Base-by-base conservation (phyloP, 164 flowering plant species). In the Paratinospora sagittata region DNA sequence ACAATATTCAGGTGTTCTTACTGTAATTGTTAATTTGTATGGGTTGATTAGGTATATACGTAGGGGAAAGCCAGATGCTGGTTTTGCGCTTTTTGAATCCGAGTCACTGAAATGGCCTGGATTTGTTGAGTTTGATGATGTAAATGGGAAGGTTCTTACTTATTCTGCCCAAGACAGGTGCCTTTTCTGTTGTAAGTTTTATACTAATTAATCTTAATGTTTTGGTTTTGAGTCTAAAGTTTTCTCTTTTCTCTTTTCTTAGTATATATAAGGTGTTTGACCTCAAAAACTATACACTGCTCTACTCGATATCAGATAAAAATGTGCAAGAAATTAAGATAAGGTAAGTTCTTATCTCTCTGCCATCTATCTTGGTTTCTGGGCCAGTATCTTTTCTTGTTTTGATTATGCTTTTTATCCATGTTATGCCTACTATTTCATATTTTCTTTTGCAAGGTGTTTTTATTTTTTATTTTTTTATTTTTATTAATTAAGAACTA, bases 301-400 rank as follows among this genome's bases (percentile, higher is more conserved):
- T 96, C 75, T 96, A 96, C 77, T 96, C 97, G 26, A 89, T 96
- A 77, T 87, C 97, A 1, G 98, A 96, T 75, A 88, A 86, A 77
- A 74, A 93, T 85, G 93, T 96, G 19, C 92, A 93, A 77, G 99
- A 96, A 80, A 96, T 96, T 36, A 96, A 96, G 74, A 96, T 93
- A 82, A 96, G 99, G 99, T 90, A 68, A 47, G 10, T 52, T 65
- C 72, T 75, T 37, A 49, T 37, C 60, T 24, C 37, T 62, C 76
- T 33, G 43, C 33, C 27, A 24, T 24, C 52, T 9, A 21, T 41
- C 66, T 30, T 41, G 61, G 61, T 23, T 55, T 55, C 9, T 55
- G 24, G 21, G 24, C 24, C 61, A 16, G 8, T 55, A 23, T 8
- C 2, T 55, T 21, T 2, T 55, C 8, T 5, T 23, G 23, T 19